These are phyloP conservation scores for Piper longum DNA, from an alignment of 164 flowering plant genomes.

Conservation along the genomic window DNA sequence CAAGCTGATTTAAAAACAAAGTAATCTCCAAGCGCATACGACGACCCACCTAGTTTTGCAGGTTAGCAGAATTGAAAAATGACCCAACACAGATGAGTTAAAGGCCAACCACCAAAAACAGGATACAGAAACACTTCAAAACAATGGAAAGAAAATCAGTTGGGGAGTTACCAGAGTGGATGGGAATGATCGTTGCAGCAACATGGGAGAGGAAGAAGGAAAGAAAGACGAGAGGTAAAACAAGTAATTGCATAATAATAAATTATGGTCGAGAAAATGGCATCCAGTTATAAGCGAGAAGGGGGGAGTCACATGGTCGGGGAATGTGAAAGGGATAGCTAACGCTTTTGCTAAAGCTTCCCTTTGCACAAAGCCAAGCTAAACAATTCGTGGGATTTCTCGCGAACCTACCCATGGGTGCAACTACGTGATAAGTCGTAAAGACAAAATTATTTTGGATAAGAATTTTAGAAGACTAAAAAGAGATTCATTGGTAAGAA, in stretches of 20 bases:
- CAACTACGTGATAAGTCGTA: too few species aligned
- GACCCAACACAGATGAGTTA: not conserved
- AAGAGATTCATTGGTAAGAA: too few species aligned
- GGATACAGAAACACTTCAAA: not conserved
- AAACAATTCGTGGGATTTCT: too few species aligned
- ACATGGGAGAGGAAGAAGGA: not conserved
- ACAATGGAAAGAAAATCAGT: not conserved
- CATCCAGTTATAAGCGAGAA: constrained; percentile 2
- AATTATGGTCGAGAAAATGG: constrained; percentile 16
- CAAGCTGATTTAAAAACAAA: too few species aligned
- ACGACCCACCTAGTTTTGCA: not conserved
- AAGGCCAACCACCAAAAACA: not conserved
- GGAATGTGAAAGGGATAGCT: not conserved
- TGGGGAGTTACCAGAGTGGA: not conserved
- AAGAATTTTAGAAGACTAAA: too few species aligned
- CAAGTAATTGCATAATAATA: constrained; percentile 2
- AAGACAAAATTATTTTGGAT: too few species aligned
- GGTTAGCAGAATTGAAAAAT: not conserved
- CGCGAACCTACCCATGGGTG: too few species aligned
- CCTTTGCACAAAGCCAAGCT: too few species aligned
- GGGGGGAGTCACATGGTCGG: not conserved
- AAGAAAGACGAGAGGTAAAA: not conserved
- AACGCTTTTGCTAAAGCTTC: not conserved
- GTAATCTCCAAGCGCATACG: not conserved
- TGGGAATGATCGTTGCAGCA: not conserved